phyloP scores from a whole-genome alignment of 1,284 basidiomycete genomes.

The Irpex sp. region DNA sequence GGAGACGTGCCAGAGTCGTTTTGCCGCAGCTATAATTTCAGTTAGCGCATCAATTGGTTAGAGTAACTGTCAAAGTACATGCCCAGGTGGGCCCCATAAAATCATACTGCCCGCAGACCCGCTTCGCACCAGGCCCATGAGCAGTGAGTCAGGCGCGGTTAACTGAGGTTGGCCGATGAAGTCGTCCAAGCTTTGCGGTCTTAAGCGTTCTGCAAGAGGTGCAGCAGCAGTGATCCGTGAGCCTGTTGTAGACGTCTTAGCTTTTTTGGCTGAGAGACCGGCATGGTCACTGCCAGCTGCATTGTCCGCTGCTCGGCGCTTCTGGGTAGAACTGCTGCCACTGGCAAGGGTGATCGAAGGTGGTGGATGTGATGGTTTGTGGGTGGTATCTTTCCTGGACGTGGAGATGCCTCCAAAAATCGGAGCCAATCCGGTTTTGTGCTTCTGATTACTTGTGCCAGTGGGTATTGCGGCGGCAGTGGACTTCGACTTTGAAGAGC shows the following conservation, averaged over 20 bases:
- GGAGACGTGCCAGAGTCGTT: slow-evolving; percentile 74
- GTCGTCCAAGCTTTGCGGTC: slow-evolving; percentile 57
- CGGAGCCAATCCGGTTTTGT: slow-evolving; percentile 23
- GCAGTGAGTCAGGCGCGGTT: slow-evolving; percentile 46
- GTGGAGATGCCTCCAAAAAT: slow-evolving; percentile 24
- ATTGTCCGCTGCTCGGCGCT: slow-evolving; percentile 25
- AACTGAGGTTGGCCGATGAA: slow-evolving; percentile 71
- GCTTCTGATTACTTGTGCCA: not conserved
- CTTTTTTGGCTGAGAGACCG: slow-evolving; percentile 23
- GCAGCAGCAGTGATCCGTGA: slow-evolving; percentile 32
- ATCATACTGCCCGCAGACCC: slow-evolving; percentile 59
- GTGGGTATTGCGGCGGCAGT: slow-evolving; percentile 4
- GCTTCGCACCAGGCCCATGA: slow-evolving; percentile 45
- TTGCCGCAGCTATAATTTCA: slow-evolving; percentile 56
- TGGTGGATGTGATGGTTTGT: slow-evolving; percentile 4
- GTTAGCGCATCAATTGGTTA: not conserved
- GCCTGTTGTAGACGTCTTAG: slow-evolving; percentile 22
- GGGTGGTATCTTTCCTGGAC: not conserved
- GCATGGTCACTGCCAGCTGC: slow-evolving; percentile 8
- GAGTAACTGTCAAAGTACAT: slow-evolving; percentile 18
- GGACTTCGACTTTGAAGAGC: slow-evolving; percentile 13
- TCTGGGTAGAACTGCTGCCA: slow-evolving; percentile 18
- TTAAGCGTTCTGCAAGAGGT: slow-evolving; percentile 64
- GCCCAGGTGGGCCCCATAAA: slow-evolving; percentile 78
- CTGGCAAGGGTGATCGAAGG: slow-evolving; percentile 12